Evolutionary conservation across 129 eudicot species (phyloP).

Genomic region (Flaveria brownii): DNA sequence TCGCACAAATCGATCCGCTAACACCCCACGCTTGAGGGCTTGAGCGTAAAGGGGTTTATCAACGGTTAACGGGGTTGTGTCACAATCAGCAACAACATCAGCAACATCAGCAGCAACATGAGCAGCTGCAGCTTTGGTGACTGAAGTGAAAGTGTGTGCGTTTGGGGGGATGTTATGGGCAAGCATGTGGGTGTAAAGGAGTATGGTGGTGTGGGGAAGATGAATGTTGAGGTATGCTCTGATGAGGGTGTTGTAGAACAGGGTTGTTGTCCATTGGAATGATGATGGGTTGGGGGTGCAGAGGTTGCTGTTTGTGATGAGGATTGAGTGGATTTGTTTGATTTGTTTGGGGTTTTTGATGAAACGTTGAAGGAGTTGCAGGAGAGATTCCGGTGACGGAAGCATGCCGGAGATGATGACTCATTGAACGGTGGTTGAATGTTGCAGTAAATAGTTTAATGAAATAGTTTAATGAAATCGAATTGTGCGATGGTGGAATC

Average conservation of each 20-base stretch:
- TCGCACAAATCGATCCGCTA: constrained; percentile 56
- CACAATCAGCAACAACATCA: background rate
- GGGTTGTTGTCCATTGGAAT: constrained; percentile 58
- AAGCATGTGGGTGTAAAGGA: constrained; percentile 67
- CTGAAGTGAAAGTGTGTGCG: constrained; percentile 64
- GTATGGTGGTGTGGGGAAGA: constrained; percentile 43
- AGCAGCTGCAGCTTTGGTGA: constrained; percentile 65
- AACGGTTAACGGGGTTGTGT: constrained; percentile 13
- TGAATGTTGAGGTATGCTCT: constrained; percentile 56
- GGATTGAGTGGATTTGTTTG: constrained; percentile 62
- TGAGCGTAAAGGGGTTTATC: constrained; percentile 49
- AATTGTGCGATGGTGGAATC: too few relatives aligned
- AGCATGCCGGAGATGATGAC: constrained; percentile 12
- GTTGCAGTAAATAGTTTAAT: too few relatives aligned
- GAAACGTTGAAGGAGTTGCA: constrained; percentile 59
- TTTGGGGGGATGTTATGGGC: constrained; percentile 53
- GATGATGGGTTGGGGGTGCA: constrained; percentile 25
- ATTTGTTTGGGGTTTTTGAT: constrained; percentile 37
- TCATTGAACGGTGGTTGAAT: too few relatives aligned
- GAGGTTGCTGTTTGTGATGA: constrained; percentile 58
- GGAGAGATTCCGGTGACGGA: constrained; percentile 47
- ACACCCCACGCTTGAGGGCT: constrained; percentile 57
- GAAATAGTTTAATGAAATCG: too few relatives aligned
- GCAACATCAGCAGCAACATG: constrained; percentile 1
- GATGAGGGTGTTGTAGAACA: constrained; percentile 69